Evolutionary conservation across 805 yeast species (phyloP).

Genomic region (Saccharomyces paradoxus): DNA sequence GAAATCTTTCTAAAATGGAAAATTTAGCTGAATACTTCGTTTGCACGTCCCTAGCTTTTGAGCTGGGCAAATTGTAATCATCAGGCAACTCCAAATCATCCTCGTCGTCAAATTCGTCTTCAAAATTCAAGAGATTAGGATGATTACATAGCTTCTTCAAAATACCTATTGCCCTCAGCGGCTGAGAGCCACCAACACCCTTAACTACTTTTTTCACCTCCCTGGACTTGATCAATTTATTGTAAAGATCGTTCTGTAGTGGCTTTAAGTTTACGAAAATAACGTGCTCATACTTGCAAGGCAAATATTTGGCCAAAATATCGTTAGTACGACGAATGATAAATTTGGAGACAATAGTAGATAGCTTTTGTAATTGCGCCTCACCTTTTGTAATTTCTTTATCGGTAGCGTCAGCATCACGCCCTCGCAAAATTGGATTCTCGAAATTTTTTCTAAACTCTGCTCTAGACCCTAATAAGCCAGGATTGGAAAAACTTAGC

Average conservation of each 20-base stretch:
- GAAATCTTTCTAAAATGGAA: constrained; percentile 73
- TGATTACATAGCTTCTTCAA: constrained; percentile 90
- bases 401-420: constrained; percentile 87
- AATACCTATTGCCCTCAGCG: constrained; percentile 81
- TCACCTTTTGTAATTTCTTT: constrained; percentile 65
- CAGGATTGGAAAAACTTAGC: constrained; percentile 89
- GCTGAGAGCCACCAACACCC: constrained; percentile 39
- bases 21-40: constrained; percentile 84
- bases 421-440: constrained; percentile 65
- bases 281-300: constrained; percentile 93
- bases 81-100: constrained; percentile 55
- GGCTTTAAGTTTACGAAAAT: constrained; percentile 82
- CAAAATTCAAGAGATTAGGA: constrained; percentile 74
- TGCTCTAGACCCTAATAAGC: constrained; percentile 71
- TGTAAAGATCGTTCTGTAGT: constrained; percentile 63
- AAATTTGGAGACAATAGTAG: constrained; percentile 73
- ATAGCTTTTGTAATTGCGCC: constrained; percentile 56
- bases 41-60: constrained; percentile 48
- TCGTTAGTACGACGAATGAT: constrained; percentile 95
- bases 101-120: constrained; percentile 56
- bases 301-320: constrained; percentile 84
- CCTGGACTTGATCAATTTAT: constrained; percentile 69
- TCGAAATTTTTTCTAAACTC: constrained; percentile 86
- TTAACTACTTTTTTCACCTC: constrained; percentile 53
- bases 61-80: constrained; percentile 41